These are phyloP conservation scores for Hydrangea macrophylla DNA, from an alignment of 148 eudicot genomes.

Conservation along the genomic window DNA sequence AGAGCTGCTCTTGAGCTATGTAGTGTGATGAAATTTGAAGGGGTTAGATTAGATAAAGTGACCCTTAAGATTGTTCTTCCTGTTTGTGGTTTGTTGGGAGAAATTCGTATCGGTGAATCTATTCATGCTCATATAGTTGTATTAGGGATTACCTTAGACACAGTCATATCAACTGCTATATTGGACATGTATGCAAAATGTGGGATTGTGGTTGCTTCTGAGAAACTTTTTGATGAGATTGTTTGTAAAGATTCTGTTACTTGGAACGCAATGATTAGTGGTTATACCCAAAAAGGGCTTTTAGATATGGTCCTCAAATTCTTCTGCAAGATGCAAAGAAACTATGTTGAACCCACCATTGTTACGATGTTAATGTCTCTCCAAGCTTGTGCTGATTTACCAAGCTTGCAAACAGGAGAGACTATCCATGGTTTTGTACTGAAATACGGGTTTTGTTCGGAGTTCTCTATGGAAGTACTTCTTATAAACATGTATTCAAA, in stretches of 20 bases:
- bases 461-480: background rate
- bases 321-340: no score
- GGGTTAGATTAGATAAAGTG: background rate
- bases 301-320: background rate
- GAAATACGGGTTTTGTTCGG: background rate
- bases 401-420: background rate
- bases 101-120: background rate
- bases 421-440: background rate
- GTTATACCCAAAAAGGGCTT: no score
- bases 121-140: background rate
- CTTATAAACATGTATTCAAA: background rate
- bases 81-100: background rate
- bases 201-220: background rate
- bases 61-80: background rate
- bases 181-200: background rate
- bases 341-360: background rate
- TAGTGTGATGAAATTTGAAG: background rate
- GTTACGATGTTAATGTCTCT: background rate
- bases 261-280: background rate
- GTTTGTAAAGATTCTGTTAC: background rate
- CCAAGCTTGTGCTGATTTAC: background rate
- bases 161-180: background rate
- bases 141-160: background rate
- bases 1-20: background rate
- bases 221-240: no score